phyloP scores from a whole-genome alignment of 2,329 filamentous ascomycete species.

The Trematosphaeria pertusa region DNA sequence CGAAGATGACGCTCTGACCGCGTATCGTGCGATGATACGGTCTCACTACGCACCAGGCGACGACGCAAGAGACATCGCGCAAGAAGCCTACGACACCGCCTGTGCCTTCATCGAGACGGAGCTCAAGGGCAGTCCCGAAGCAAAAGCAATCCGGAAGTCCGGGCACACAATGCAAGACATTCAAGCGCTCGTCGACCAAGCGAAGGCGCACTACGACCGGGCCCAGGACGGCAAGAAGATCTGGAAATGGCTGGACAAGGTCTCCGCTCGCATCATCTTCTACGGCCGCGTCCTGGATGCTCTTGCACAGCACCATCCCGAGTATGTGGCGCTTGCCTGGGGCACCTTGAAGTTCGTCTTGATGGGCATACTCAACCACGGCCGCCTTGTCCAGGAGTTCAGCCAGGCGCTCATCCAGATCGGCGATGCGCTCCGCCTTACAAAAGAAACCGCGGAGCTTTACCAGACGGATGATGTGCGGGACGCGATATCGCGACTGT shows the following conservation, averaged over 20 bases:
- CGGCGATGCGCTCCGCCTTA: conserved; percentile 6
- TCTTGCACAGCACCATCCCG: conserved; percentile 32
- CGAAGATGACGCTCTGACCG: not conserved
- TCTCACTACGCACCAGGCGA: not conserved
- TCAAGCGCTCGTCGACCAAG: not conserved
- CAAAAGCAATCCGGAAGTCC: not conserved
- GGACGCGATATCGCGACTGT: conserved; percentile 22
- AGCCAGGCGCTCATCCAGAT: conserved; percentile 2
- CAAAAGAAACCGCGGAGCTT: conserved; percentile 5
- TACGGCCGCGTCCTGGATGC: conserved; percentile 28
- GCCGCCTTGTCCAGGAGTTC: conserved; percentile 2
- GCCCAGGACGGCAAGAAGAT: not conserved
- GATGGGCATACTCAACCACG: conserved; percentile 6
- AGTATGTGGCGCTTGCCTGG: conserved; percentile 33
- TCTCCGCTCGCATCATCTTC: conserved; percentile 3
- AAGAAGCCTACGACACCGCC: not conserved
- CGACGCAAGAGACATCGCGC: not conserved
- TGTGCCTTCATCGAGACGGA: not conserved
- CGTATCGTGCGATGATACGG: not conserved
- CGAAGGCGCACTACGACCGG: not conserved
- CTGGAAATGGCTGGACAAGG: not conserved
- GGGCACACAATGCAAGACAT: not conserved
- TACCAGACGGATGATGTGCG: conserved; percentile 30
- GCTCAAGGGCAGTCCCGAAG: not conserved
- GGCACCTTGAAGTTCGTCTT: conserved; percentile 32